A percentile compares a stretch with the other conserved stretches of the same genome.
Conservation (phyloP, 2,329 filamentous ascomycete species). For the Diaporthe destruens region DNA sequence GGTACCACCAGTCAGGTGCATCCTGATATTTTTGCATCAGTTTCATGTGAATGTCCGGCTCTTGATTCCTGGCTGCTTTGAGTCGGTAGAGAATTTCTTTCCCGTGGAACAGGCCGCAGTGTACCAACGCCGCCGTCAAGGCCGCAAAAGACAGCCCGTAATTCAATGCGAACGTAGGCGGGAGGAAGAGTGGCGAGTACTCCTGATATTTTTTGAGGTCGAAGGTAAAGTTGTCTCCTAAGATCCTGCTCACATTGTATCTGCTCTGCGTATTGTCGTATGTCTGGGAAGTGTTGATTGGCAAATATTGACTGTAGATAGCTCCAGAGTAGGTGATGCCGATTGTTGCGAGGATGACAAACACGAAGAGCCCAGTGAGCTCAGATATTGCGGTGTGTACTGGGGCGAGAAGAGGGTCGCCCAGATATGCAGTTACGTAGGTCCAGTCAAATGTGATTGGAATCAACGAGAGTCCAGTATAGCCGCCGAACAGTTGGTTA, state of each 20-base stretch:
- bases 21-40: slow-evolving; percentile 67
- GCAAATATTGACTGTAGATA: slow-evolving; percentile 65
- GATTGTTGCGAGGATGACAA: slow-evolving; percentile 58
- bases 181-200: slow-evolving; percentile 69
- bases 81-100: slow-evolving; percentile 60
- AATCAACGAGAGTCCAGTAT: slow-evolving; percentile 56
- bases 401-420: slow-evolving; percentile 51
- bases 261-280: slow-evolving; percentile 68
- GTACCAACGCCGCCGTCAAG: slow-evolving; percentile 59
- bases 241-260: slow-evolving; percentile 66
- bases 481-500: slow-evolving; percentile 64
- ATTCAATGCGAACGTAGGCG: slow-evolving; percentile 59
- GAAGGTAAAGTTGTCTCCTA: slow-evolving; percentile 62
- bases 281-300: slow-evolving; percentile 65
- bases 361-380: slow-evolving; percentile 55
- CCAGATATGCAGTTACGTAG: slow-evolving; percentile 51
- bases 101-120: slow-evolving; percentile 54
- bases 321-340: slow-evolving; percentile 61
- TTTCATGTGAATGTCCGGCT: slow-evolving; percentile 62
- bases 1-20: slow-evolving; percentile 69
- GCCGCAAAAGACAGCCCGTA: slow-evolving; percentile 67
- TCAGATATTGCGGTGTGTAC: slow-evolving; percentile 58
- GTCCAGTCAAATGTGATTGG: slow-evolving; percentile 60
- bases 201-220: slow-evolving; percentile 63
- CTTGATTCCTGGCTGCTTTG: slow-evolving; percentile 59